A percentile compares a stretch with the other conserved stretches of the same genome.
Evolutionary conservation across 441 rosid genomes (phyloP).

Genomic region (Gossypium gossypioides): DNA sequence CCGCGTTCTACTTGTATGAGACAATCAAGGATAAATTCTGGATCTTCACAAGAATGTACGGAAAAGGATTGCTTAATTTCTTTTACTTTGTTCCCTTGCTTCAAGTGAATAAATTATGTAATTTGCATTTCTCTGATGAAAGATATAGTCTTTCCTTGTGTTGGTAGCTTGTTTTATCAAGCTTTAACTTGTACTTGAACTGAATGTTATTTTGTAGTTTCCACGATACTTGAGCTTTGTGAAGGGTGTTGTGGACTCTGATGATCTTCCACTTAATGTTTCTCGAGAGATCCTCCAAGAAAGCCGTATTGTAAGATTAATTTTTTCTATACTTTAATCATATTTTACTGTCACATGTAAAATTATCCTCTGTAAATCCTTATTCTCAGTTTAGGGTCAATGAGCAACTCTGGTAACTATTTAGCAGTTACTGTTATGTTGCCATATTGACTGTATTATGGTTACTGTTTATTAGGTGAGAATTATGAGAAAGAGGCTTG

Average conservation of each 20-base stretch:
- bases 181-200: background rate
- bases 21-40: background rate
- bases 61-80: background rate
- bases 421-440: background rate
- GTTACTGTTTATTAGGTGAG: slow-evolving; percentile 39
- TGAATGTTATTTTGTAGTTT: slow-evolving; percentile 42
- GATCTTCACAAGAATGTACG: background rate
- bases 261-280: slow-evolving; percentile 93
- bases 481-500: slow-evolving; percentile 96
- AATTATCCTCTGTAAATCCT: background rate
- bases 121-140: background rate
- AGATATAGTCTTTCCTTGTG: background rate
- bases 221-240: slow-evolving; percentile 95
- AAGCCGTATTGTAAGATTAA: slow-evolving; percentile 67
- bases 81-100: background rate
- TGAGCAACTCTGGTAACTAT: background rate
- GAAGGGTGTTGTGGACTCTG: slow-evolving; percentile 87
- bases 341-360: background rate
- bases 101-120: background rate
- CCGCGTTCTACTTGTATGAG: background rate
- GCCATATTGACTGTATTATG: background rate
- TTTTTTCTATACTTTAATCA: background rate
- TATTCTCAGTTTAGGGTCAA: background rate
- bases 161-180: background rate
- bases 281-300: slow-evolving; percentile 96